Evolutionary conservation across 139 green algal genomes (phyloP).

Genomic region (Chlamydomonas sp.): DNA sequence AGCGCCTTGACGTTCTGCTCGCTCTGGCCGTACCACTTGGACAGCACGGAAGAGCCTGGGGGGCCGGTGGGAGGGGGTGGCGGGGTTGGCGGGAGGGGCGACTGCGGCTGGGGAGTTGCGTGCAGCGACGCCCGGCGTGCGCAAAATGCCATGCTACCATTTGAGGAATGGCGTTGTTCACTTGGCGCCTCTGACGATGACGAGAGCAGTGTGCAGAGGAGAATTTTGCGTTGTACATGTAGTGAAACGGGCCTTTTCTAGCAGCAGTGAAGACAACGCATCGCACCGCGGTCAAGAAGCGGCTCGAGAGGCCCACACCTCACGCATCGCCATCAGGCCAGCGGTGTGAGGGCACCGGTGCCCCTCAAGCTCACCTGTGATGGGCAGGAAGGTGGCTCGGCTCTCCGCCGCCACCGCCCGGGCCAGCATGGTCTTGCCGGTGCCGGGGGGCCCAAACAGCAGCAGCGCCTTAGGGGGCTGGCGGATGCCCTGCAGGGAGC

Average conservation of each 20-base stretch:
- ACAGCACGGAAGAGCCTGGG: slow-evolving; percentile 23
- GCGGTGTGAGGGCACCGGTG: too few relatives aligned
- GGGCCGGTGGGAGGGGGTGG: background rate
- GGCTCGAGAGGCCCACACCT: too few relatives aligned
- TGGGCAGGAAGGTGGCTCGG: slow-evolving; percentile 50
- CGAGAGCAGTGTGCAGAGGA: too few relatives aligned
- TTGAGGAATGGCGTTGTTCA: too few relatives aligned
- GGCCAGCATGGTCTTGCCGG: slow-evolving; percentile 63
- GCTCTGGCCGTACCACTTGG: slow-evolving; percentile 51
- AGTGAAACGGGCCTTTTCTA: background rate
- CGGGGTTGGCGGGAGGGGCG: background rate
- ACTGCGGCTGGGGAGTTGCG: too few relatives aligned
- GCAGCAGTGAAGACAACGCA: background rate
- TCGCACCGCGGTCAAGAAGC: background rate
- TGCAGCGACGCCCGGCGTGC: too few relatives aligned
- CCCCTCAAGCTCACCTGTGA: slow-evolving; percentile 29
- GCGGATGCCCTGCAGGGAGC: slow-evolving; percentile 28
- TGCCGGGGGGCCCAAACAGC: slow-evolving; percentile 59
- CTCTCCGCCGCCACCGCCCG: slow-evolving; percentile 55
- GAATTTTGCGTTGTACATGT: too few relatives aligned
- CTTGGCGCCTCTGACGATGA: too few relatives aligned
- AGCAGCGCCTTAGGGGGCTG: slow-evolving; percentile 51
- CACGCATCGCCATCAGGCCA: too few relatives aligned
- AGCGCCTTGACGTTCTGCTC: slow-evolving; percentile 55
- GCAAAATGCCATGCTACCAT: too few relatives aligned